Evolutionary conservation across 1,284 basidiomycete species (phyloP).

Genomic region (Melampsora americana): DNA sequence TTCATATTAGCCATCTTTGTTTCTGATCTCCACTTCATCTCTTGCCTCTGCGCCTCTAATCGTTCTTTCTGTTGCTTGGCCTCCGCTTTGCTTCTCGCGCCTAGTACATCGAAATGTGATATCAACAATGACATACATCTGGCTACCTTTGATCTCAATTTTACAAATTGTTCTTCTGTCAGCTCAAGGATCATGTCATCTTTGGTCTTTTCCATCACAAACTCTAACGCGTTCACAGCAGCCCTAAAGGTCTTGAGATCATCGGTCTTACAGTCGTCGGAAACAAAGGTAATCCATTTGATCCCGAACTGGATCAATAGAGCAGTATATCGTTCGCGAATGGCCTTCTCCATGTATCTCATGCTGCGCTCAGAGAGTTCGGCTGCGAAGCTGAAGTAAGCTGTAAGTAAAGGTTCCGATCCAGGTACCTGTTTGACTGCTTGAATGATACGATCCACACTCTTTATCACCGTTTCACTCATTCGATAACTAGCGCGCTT

Average conservation of each 20-base stretch:
- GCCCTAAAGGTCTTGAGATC: slow-evolving; percentile 97
- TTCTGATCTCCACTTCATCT: slow-evolving; percentile 59
- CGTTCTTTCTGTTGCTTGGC: slow-evolving; percentile 71
- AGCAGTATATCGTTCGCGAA: slow-evolving; percentile 72
- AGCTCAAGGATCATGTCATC: slow-evolving; percentile 87
- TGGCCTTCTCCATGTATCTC: slow-evolving; percentile 74
- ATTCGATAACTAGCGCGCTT: slow-evolving; percentile 80
- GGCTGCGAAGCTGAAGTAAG: slow-evolving; percentile 95
- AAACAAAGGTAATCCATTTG: slow-evolving; percentile 97
- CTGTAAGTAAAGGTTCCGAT: slow-evolving; percentile 84
- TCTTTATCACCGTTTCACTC: slow-evolving; percentile 87
- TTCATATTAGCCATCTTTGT: slow-evolving; percentile 54
- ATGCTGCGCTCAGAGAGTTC: slow-evolving; percentile 85
- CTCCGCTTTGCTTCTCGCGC: slow-evolving; percentile 80
- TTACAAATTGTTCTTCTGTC: slow-evolving; percentile 79
- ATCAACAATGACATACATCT: slow-evolving; percentile 94
- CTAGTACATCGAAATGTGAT: slow-evolving; percentile 95
- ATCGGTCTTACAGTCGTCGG: slow-evolving; percentile 93
- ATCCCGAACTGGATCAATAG: slow-evolving; percentile 82
- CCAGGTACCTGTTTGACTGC: slow-evolving; percentile 67
- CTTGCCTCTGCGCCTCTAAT: slow-evolving; percentile 60
- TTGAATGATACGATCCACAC: slow-evolving; percentile 62
- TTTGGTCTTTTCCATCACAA: slow-evolving; percentile 82
- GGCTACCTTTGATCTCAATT: slow-evolving; percentile 85
- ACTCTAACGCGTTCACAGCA: slow-evolving; percentile 95